Evolutionary conservation across 257 asterid genomes (phyloP).

Genomic region (Catharanthus roseus): DNA sequence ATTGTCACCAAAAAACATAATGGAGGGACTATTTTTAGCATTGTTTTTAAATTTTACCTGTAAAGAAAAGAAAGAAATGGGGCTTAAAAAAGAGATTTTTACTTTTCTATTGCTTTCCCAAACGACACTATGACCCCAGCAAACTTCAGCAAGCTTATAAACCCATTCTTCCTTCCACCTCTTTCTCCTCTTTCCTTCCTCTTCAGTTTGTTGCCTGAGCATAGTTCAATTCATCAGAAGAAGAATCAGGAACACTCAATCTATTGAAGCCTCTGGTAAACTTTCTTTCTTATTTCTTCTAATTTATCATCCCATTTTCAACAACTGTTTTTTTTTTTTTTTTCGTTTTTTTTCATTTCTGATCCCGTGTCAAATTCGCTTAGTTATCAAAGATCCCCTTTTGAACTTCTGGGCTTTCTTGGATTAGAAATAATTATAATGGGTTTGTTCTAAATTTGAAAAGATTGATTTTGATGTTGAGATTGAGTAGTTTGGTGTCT

Average conservation of each 20-base stretch:
- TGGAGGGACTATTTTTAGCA: no score
- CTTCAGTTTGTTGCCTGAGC: neutral
- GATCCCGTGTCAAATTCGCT: neutral
- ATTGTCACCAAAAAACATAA: no score
- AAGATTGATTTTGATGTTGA: neutral
- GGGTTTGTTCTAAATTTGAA: slow-evolving; percentile 3
- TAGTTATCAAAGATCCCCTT: neutral
- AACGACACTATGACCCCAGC: no score
- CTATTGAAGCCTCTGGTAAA: neutral
- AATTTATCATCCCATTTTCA: neutral
- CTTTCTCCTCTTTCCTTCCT: neutral
- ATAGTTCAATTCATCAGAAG: neutral
- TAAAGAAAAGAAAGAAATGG: no score
- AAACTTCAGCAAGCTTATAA: neutral
- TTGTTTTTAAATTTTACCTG: no score
- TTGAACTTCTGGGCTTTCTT: neutral
- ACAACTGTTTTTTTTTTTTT: neutral
- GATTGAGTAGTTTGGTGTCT: neutral
- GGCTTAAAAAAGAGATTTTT: no score
- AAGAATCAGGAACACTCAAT: neutral
- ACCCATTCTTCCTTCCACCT: neutral
- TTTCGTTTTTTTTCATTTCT: neutral
- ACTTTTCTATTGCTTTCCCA: no score
- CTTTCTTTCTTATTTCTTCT: neutral
- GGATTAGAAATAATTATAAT: neutral